A percentile compares a stretch with the other conserved stretches of the same genome.
These are phyloP conservation scores for Pseudogymnoascus sp. DNA, from an alignment of 2,329 filamentous ascomycete genomes.

Conservation along the genomic window DNA sequence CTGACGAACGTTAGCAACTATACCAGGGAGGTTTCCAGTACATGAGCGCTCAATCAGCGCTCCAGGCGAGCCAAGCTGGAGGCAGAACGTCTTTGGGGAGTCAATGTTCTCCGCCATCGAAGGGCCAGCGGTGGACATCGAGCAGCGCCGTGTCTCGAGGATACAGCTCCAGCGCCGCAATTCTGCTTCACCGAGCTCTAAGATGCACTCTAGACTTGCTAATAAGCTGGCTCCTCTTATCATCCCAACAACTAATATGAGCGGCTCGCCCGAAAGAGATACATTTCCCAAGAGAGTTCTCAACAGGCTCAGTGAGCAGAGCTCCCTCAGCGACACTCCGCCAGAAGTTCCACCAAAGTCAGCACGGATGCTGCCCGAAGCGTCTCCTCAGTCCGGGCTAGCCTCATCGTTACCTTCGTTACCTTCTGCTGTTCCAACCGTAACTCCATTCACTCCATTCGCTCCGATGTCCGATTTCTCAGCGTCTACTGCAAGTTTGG, in stretches of 20 bases:
- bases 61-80: conserved; percentile 42
- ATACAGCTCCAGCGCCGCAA: conserved; percentile 5
- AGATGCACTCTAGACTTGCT: conserved; percentile 19
- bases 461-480: conserved; percentile 34
- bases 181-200: conserved; percentile 15
- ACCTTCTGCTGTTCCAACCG: conserved; percentile 4
- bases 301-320: conserved; percentile 14
- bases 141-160: not conserved
- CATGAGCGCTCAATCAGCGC: conserved; percentile 58
- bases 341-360: conserved; percentile 35
- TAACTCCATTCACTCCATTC: conserved; percentile 32
- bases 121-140: conserved; percentile 26
- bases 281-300: conserved; percentile 2
- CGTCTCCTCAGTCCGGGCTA: conserved; percentile 38
- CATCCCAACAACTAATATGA: conserved; percentile 39
- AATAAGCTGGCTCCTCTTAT: conserved; percentile 49
- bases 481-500: not conserved
- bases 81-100: conserved; percentile 35
- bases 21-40: conserved; percentile 55
- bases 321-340: conserved; percentile 30
- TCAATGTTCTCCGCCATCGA: conserved; percentile 28
- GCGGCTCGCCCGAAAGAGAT: conserved; percentile 14
- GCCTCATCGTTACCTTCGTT: not conserved
- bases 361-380: conserved; percentile 34
- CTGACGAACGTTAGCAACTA: conserved; percentile 44